Evolutionary conservation across 1,284 basidiomycete genomes (phyloP), one percentile per base, ranked within the genome.

Genomic region (Leccinum solheimii): DNA sequence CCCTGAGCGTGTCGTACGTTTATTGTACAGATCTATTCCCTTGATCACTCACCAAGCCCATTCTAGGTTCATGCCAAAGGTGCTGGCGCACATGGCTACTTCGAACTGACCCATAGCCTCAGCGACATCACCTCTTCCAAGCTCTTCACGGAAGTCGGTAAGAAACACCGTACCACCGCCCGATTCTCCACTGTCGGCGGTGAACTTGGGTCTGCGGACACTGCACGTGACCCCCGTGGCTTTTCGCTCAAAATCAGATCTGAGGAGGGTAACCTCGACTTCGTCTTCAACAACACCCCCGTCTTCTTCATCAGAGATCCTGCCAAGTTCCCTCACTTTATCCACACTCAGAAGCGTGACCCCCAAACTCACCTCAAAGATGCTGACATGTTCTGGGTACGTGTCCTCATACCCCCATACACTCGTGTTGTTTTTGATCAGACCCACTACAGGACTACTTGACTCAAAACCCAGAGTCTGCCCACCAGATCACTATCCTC

Each of bases 311-410:
- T 95, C 68, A 86, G 89, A 61, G 91, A 92, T 69, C 88, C 91
- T 13, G 82, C 88, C 72, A 92, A 92, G 76, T 92, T 91, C 83
- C 86, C 90, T n/a, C 87, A 94, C 80, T 96, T 97, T 80, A 96
- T 97, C 70, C 95, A 97, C 81, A 95, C 94, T 38, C 93, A 95
- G 78, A 97, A 97, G 84, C 86, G 94, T 70, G 88, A 92, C 77
- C 94, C 94, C 21, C 91, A 94, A 75, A 94, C 92, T 10, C 91
- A 95, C 76, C 77, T 94, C 66, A 93, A 91, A 76, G 91, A 94
- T 79, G 70, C 88, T 36, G 89, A 91, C 72, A 84, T 84, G 83
- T 90, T 91, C 81, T 92, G 90, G 90, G 87, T 88, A 74, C 49
- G 80, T n/a, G 5, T 21, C 0, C 1, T 48, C 5, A 2, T 32